These are phyloP conservation scores for Echites panduratus DNA, from an alignment of 257 asterid species.

Conservation along the genomic window DNA sequence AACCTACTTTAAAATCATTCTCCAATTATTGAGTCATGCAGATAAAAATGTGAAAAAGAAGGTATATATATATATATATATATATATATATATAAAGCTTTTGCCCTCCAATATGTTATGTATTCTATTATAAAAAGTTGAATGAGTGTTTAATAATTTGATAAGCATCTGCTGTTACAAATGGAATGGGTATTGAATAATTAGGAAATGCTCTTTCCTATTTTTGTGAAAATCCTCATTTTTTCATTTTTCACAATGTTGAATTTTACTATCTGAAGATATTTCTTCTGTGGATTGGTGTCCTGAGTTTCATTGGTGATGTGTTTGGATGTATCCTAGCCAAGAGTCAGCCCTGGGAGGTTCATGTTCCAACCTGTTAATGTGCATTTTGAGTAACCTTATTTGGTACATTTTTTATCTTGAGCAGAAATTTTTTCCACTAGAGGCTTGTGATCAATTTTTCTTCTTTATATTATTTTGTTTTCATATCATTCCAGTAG, in stretches of 20 bases:
- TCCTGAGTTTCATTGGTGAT: not conserved
- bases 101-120: not conserved
- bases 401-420: not conserved
- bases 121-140: not conserved
- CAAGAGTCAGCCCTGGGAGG: not conserved
- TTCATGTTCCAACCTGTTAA: not conserved
- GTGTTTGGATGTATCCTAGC: not conserved
- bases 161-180: not conserved
- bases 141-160: not conserved
- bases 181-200: not conserved
- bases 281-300: not conserved
- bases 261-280: not conserved
- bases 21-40: constrained; percentile 48
- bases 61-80: no score
- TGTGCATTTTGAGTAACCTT: not conserved
- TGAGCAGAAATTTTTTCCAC: not conserved
- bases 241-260: not conserved
- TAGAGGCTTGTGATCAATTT: not conserved
- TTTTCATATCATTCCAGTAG: not conserved
- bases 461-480: not conserved
- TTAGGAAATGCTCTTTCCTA: not conserved
- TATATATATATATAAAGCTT: no score
- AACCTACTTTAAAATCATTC: constrained; percentile 55
- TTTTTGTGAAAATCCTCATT: not conserved
- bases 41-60: constrained; percentile 59